These are phyloP conservation scores for Fusarium nelsonii DNA, from an alignment of 2,329 filamentous ascomycete species.

Conservation along the genomic window DNA sequence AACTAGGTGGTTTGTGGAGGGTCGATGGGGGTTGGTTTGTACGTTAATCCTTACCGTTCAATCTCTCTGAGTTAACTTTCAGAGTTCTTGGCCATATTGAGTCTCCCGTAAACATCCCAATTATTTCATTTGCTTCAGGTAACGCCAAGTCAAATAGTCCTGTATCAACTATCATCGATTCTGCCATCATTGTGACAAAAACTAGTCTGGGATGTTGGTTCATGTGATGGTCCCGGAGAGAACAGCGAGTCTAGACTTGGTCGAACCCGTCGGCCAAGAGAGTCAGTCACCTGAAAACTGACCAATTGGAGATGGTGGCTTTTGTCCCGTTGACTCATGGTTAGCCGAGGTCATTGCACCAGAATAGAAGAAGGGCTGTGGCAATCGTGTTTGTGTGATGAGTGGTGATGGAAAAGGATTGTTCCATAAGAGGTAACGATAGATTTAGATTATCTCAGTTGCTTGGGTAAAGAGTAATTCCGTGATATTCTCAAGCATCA, in stretches of 20 bases:
- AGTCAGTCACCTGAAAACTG: not conserved
- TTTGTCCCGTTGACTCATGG: not conserved
- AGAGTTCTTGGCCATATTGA: not conserved
- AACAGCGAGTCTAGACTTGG: constrained; percentile 5
- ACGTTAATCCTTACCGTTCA: not conserved
- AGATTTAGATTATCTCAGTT: not conserved
- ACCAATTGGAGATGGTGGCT: constrained; percentile 13
- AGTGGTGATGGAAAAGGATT: not conserved
- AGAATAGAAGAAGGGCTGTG: not conserved
- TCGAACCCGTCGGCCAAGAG: constrained; percentile 16
- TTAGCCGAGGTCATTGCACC: constrained; percentile 16
- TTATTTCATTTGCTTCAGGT: not conserved
- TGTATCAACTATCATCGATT: not conserved
- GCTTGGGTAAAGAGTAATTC: not conserved
- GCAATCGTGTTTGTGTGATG: not conserved
- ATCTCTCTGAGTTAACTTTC: not conserved
- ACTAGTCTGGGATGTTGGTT: not conserved
- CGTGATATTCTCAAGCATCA: not conserved
- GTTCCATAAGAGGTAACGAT: not conserved
- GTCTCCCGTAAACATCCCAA: no score
- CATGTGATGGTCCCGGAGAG: constrained; percentile 9
- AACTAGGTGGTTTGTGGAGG: not conserved
- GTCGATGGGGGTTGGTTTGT: constrained; percentile 4
- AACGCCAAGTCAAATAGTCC: not conserved
- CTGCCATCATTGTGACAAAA: not conserved